Base-by-base conservation (phyloP, 148 eudicot species). In the Rheum nobile region DNA sequence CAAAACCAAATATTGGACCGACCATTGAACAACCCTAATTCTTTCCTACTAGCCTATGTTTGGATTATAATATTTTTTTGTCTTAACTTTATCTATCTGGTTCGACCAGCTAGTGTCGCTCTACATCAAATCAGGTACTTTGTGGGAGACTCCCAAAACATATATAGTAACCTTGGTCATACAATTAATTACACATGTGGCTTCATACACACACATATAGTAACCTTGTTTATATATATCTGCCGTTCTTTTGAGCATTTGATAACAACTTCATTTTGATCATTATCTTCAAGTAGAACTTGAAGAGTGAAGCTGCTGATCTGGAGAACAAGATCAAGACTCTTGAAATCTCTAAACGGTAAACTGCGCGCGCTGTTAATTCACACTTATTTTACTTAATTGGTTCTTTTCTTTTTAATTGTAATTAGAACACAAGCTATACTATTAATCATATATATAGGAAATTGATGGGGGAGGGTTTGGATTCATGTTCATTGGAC, bases 391-490 rank as follows among this genome's bases (percentile, higher is more conserved):
- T n/a, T 44, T 39, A 16, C 19, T 68, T 9, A 38, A n/a, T 71
- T 10, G 32, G 29, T 5, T 13, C 17, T 38, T 38, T 41, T 17
- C 8, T 7, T 11, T 7, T 9, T 8, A 24, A 7, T 12, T 59
- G 17, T 57, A 59, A 3, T 59, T 26, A 59, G 14, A 59, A 59
- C 22, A 12, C 10, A 26, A 28, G 26, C 34, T 59, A 57, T 26
- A 10, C n/a, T 28, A 59, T 28, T 59, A 59, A 59, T 29, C 34
- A 11, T 55, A 43, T 2, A 24, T 70, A 22, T 14, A 71, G 74
- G 24, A 71, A 44, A 29, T 6, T 71, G 74, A 26, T 71, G 74
- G 74, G 74, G 0, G 74, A 71, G 48, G 54, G 52, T 17, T 71
- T 71, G 74, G 74, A 71, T 4, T 24, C 32, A 38, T 71, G 74